These are phyloP conservation scores for Candida insectalens DNA, from an alignment of 805 yeast species.

Conservation along the genomic window DNA sequence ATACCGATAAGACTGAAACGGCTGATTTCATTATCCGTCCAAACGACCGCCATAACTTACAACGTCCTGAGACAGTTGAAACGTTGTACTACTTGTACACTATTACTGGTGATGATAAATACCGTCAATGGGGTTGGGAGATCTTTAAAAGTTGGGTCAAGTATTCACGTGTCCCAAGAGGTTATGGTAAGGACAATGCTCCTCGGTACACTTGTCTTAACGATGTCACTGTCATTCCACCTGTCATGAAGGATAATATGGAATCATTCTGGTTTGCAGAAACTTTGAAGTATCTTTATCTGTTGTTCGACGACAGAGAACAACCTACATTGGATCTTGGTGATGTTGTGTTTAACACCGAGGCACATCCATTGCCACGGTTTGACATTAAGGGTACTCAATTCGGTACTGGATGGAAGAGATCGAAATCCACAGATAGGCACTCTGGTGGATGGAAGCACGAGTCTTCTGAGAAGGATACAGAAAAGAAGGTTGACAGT, in stretches of 20 bases:
- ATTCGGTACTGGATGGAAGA: conserved; percentile 56
- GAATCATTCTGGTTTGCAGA: conserved; percentile 94
- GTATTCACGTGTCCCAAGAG: conserved; percentile 41
- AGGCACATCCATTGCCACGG: conserved; percentile 88
- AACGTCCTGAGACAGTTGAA: conserved; percentile 92
- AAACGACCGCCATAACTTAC: conserved; percentile 72
- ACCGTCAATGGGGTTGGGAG: conserved; percentile 85
- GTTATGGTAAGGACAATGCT: conserved; percentile 33
- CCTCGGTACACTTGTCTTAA: conserved; percentile 48
- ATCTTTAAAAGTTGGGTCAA: conserved; percentile 64
- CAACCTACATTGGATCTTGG: conserved; percentile 54
- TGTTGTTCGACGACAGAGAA: conserved; percentile 56
- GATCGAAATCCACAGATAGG: conserved; percentile 12
- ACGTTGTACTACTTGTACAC: conserved; percentile 73
- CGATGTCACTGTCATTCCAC: conserved; percentile 57
- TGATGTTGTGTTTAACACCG: conserved; percentile 76
- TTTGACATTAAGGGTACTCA: conserved; percentile 37
- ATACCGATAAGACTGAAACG: conserved; percentile 34
- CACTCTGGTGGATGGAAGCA: neutral
- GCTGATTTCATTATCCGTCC: conserved; percentile 62
- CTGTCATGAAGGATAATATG: conserved; percentile 54
- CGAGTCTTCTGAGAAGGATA: neutral
- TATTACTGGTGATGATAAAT: conserved; percentile 69
- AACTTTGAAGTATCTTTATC: conserved; percentile 76
- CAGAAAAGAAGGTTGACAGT: neutral